Base-by-base conservation (phyloP, 139 green algal species). In the Volvox africanus region DNA sequence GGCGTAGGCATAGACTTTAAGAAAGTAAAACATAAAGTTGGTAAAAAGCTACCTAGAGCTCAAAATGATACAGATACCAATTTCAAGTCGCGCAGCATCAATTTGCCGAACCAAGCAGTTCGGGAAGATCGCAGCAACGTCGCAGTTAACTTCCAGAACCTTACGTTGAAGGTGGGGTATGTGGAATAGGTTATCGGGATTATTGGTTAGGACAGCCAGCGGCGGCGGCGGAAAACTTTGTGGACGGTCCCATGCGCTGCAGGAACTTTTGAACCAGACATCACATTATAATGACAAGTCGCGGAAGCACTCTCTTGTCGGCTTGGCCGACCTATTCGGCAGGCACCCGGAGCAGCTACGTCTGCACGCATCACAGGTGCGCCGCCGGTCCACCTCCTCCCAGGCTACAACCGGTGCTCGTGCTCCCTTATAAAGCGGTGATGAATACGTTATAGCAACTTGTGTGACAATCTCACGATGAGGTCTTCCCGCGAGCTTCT, bases 1-100 rank as follows among this genome's bases (percentile, higher is more conserved):
- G 97, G 97, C 3, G 96, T 98, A 11, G 97, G 97, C 12, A 83
- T 99, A 0, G 97, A 99, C 89, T 99, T 99, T 80, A 95, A 95
- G 77, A 87, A 94, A 12, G 97, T 96, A 50, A 98, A 98, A 92
- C 94, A 95, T 91, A 98, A 97, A 90, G 95, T 98, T 20, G 97
- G 97, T 11, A 98, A 97, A 90, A 97, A 96, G 91, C 93, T 99
- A 32, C 92, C 95, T 1, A 95, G 94, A 79, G 97, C 97, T 0
- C 80, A 96, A 35, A 99, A 99, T 94, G 96, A 95, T 24, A 99
- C 97, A 0, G 91, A 97, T 82, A 98, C 95, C 0, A 96, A 89
- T 82, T 95, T 98, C 88, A 93, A 93, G 55, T 93, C 96, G 1
- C 84, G 82, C 1, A 92, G 86, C 75, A 97, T 99, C 89, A 96